Percentiles rank a stretch among this genome's conserved stretches.
Conservation (phyloP, 371 early-diverging fungal species). For the Saksenaea oblongispora region DNA sequence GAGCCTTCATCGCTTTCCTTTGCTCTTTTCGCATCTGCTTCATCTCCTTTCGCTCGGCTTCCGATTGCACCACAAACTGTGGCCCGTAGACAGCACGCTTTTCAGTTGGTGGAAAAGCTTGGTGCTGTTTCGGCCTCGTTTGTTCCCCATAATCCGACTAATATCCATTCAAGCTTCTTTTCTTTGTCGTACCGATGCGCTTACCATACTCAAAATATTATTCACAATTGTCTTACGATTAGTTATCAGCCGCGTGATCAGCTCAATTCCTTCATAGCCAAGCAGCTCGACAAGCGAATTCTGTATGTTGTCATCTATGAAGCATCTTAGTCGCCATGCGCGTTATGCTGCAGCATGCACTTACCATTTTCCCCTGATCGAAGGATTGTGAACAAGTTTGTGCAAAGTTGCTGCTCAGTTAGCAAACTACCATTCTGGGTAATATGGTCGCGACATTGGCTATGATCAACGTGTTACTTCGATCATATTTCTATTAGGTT, state of each 20-base stretch:
- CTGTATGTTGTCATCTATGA: slow-evolving; percentile 63
- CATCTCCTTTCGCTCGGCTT: slow-evolving; percentile 63
- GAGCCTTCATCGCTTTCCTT: slow-evolving; percentile 52
- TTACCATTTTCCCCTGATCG: slow-evolving; percentile 50
- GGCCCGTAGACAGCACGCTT: slow-evolving; percentile 56
- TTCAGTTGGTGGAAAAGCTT: slow-evolving; percentile 10
- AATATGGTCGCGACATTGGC: slow-evolving; percentile 34
- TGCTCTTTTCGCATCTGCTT: slow-evolving; percentile 73
- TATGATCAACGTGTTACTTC: slow-evolving; percentile 11
- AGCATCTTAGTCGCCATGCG: not conserved
- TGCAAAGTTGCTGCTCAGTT: slow-evolving; percentile 48
- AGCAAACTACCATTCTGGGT: slow-evolving; percentile 12
- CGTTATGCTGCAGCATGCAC: not conserved
- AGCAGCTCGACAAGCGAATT: slow-evolving; percentile 69
- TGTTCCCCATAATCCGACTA: slow-evolving; percentile 29
- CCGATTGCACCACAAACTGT: slow-evolving; percentile 73
- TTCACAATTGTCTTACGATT: slow-evolving; percentile 51
- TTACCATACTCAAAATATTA: slow-evolving; percentile 53
- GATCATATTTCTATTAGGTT: not conserved
- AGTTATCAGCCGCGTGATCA: slow-evolving; percentile 56
- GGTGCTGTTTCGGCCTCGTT: slow-evolving; percentile 18
- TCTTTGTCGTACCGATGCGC: not conserved
- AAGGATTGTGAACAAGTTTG: slow-evolving; percentile 55
- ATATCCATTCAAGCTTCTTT: not conserved
- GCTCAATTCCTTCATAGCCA: slow-evolving; percentile 76